phyloP scores from a whole-genome alignment of 148 eudicot species.

The Nepenthes gracilis region DNA sequence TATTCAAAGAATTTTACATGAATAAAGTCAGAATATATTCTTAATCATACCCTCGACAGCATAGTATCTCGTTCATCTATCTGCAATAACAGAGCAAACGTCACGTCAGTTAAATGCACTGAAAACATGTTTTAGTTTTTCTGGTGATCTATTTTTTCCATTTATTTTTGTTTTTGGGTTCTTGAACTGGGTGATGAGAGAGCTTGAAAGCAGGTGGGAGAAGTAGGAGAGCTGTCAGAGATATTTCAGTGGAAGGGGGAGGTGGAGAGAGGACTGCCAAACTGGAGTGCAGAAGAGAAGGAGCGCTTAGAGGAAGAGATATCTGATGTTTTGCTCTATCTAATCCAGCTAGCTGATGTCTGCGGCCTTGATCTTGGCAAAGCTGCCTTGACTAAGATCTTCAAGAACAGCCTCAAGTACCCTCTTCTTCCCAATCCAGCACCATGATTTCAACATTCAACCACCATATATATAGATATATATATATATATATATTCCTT shows the following conservation, averaged over 20 bases:
- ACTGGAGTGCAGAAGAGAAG: constrained; percentile 50
- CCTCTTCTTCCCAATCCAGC: constrained; percentile 9
- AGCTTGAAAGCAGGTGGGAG: constrained; percentile 47
- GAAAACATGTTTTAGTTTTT: no score
- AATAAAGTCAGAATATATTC: no score
- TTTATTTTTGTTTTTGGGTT: background rate
- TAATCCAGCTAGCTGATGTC: constrained; percentile 54
- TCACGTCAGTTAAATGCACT: no score
- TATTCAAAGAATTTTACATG: no score
- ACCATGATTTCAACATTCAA: no score
- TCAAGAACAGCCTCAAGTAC: constrained; percentile 52
- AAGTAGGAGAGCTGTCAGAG: constrained; percentile 76
- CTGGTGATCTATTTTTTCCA: background rate
- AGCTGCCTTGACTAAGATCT: constrained; percentile 57
- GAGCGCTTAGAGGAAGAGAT: constrained; percentile 59
- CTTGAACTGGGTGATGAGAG: background rate
- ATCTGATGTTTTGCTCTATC: constrained; percentile 65
- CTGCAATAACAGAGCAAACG: no score
- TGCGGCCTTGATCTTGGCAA: constrained; percentile 72
- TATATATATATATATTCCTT: no score
- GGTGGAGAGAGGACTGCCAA: constrained; percentile 54
- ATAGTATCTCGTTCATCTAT: no score
- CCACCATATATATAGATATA: no score
- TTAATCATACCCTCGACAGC: no score
- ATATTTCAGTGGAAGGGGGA: constrained; percentile 92